These are phyloP conservation scores for Samsoniella hepiali DNA, from an alignment of 2,329 filamentous ascomycete genomes.

Conservation along the genomic window DNA sequence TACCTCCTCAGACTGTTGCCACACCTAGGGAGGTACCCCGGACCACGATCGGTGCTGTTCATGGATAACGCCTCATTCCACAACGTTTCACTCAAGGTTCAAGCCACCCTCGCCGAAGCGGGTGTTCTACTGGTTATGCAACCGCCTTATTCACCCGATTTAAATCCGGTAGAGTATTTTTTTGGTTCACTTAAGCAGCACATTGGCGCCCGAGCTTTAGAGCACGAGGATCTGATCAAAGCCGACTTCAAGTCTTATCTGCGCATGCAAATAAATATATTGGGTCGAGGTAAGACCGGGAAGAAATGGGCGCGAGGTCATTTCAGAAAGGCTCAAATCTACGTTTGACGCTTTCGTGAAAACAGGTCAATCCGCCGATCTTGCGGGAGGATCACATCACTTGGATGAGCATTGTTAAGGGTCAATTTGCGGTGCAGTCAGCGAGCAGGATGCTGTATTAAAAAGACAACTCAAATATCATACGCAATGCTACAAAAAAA, in stretches of 20 bases:
- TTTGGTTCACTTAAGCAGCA: slow-evolving; percentile 23
- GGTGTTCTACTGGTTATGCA: slow-evolving; percentile 21
- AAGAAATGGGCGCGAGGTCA: slow-evolving; percentile 22
- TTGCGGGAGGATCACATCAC: neutral
- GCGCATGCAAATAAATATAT: slow-evolving; percentile 22
- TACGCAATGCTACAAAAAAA: too few relatives aligned
- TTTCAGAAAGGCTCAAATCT: slow-evolving; percentile 17
- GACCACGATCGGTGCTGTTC: slow-evolving; percentile 23
- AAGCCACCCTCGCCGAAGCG: slow-evolving; percentile 18
- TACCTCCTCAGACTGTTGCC: slow-evolving; percentile 20
- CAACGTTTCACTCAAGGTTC: slow-evolving; percentile 19
- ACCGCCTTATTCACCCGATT: slow-evolving; percentile 20
- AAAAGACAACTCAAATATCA: neutral
- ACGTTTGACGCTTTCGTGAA: neutral
- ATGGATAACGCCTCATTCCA: slow-evolving; percentile 24
- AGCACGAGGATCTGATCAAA: slow-evolving; percentile 23
- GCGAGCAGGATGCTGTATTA: neutral
- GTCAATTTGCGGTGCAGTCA: too few relatives aligned
- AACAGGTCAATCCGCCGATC: neutral
- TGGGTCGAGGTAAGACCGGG: slow-evolving; percentile 14
- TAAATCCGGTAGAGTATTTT: slow-evolving; percentile 21
- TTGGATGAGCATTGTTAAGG: neutral
- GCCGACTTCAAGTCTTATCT: slow-evolving; percentile 25
- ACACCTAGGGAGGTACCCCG: slow-evolving; percentile 21
- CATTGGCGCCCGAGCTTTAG: slow-evolving; percentile 20